phyloP scores from a whole-genome alignment of 2,329 filamentous ascomycete genomes.

The Lachnellula arida region DNA sequence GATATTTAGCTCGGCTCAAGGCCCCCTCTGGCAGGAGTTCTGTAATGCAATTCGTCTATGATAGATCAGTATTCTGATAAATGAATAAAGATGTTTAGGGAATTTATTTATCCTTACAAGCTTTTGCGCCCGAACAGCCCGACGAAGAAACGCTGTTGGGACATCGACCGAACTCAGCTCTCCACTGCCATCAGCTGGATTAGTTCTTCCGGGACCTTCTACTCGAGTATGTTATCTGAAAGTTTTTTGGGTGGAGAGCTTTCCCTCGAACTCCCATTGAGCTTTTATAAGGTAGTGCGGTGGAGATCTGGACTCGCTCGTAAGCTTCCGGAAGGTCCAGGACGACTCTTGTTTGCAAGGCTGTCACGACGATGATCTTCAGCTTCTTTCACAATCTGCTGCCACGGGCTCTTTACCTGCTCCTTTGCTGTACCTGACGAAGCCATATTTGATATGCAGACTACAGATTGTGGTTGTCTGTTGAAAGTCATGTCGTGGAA shows the following conservation, averaged over 20 bases:
- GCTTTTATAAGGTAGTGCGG: constrained; percentile 14
- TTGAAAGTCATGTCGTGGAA: too few species aligned
- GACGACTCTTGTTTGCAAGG: too few species aligned
- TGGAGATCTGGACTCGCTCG: constrained; percentile 6
- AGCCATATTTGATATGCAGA: neutral
- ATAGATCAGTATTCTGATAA: neutral
- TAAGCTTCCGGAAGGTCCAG: constrained; percentile 30
- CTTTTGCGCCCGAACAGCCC: constrained; percentile 48
- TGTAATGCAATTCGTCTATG: constrained; percentile 21
- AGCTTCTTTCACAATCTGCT: constrained; percentile 38
- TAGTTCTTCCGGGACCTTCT: too few species aligned
- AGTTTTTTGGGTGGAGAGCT: constrained; percentile 40
- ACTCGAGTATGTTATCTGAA: too few species aligned
- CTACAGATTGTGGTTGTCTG: too few species aligned
- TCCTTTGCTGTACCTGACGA: constrained; percentile 3
- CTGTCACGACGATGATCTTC: constrained; percentile 41
- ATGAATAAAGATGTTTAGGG: neutral
- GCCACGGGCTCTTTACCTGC: constrained; percentile 30
- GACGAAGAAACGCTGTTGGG: constrained; percentile 46
- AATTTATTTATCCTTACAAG: constrained; percentile 30
- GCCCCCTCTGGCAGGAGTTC: constrained; percentile 18
- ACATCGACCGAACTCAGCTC: constrained; percentile 41
- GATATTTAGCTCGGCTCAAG: constrained; percentile 19
- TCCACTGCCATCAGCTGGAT: too few species aligned
- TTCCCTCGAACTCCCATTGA: constrained; percentile 34